phyloP scores from a whole-genome alignment of 106 monocot species.

The Agapanthus africanus region DNA sequence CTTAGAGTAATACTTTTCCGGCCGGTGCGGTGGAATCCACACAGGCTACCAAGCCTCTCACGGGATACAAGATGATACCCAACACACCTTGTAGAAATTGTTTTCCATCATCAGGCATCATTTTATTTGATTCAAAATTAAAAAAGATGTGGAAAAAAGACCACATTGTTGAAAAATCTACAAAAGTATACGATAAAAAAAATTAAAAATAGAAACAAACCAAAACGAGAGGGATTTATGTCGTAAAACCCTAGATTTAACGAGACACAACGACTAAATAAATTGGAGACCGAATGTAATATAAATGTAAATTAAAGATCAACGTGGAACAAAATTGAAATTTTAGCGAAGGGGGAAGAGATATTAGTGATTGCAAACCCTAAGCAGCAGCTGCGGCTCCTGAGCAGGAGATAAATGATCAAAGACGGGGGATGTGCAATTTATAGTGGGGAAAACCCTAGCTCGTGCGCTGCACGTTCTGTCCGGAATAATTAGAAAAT shows the following conservation, averaged over 20 bases:
- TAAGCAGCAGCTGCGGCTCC: background rate
- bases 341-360: background rate
- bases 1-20: no score
- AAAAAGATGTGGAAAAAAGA: background rate
- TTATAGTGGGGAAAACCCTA: background rate
- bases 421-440: background rate
- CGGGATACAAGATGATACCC: constrained; percentile 11
- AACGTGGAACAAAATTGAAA: background rate
- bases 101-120: constrained; percentile 17
- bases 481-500: no score
- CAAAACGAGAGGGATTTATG: no score
- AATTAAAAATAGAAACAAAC: background rate
- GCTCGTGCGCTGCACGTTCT: constrained; percentile 4
- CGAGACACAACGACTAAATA: background rate
- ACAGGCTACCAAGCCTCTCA: no score
- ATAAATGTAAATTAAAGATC: background rate
- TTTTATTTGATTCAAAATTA: constrained; percentile 10
- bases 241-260: constrained; percentile 2
- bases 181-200: background rate
- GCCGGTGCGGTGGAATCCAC: no score
- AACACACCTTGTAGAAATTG: constrained; percentile 1
- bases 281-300: background rate
- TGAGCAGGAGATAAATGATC: background rate
- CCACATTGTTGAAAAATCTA: no score
- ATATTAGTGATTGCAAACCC: background rate